These are phyloP conservation scores for Suhomyces anneliseae DNA, from an alignment of 1,139 yeast species.

Conservation along the genomic window DNA sequence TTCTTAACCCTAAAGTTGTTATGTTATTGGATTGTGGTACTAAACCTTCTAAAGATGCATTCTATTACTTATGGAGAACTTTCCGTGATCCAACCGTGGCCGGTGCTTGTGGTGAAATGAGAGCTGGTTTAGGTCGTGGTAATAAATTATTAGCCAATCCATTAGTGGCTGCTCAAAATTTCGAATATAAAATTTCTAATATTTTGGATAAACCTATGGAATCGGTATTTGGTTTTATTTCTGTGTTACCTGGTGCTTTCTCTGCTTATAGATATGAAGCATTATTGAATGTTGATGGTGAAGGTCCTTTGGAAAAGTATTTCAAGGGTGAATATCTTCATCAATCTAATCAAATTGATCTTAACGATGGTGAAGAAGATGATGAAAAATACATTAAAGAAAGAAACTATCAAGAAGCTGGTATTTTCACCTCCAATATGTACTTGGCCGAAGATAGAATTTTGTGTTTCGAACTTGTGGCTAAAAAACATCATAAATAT, in stretches of 20 bases:
- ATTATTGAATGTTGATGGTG: conserved; percentile 59
- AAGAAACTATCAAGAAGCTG: conserved; percentile 48
- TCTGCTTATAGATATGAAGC: conserved; percentile 82
- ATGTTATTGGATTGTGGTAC: conserved; percentile 81
- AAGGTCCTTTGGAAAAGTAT: conserved; percentile 75
- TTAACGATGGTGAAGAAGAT: conserved; percentile 34
- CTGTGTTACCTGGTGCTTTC: conserved; percentile 84
- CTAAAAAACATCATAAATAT: conserved; percentile 64
- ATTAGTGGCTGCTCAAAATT: conserved; percentile 79
- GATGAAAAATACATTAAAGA: conserved; percentile 46
- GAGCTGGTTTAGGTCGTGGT: conserved; percentile 62
- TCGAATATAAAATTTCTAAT: conserved; percentile 81
- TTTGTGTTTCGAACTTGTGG: conserved; percentile 77
- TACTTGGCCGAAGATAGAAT: conserved; percentile 85
- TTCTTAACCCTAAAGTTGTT: conserved; percentile 68
- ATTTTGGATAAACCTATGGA: conserved; percentile 84
- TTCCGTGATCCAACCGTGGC: conserved; percentile 77
- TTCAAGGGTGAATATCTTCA: conserved; percentile 77
- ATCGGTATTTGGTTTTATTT: conserved; percentile 76
- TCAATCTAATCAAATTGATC: conserved; percentile 38
- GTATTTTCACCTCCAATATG: conserved; percentile 80
- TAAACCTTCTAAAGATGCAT: conserved; percentile 68
- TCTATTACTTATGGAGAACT: conserved; percentile 73
- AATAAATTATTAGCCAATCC: conserved; percentile 63
- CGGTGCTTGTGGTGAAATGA: conserved; percentile 87